Base-by-base conservation (phyloP, 1,284 basidiomycete species). In the Takashimella tepidaria region DNA sequence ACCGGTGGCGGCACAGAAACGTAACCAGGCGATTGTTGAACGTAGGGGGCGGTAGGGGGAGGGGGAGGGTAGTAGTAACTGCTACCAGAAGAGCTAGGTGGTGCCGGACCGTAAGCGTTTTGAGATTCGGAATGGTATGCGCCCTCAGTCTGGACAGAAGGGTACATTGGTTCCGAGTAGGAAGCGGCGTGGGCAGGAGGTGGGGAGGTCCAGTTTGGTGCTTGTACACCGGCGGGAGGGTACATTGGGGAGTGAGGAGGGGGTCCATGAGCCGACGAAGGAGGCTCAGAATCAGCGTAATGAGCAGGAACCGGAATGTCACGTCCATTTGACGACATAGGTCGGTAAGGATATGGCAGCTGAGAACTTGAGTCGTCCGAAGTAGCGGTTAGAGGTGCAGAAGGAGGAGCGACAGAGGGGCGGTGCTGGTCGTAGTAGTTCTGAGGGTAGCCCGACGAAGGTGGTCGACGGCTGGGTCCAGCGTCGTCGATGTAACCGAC, bases 231-330 rank as follows among this genome's bases (percentile, higher is more conserved):
- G 16, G 48, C 55, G 2, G 55, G 56, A 6, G 58, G 58, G 48
- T 72, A 72, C 69, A 72, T 70, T 13, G 70, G 72, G 19, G 69
- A 70, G 55, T 71, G 64, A 21, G 69, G 67, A 20, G 60, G 58
- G 3, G 68, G 69, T 21, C 72, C 70, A 40, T 70, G 69, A 37
- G 72, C 67, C 16, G 70, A 64, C 6, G 58, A 56, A n/a, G 70
- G 69, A 19, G 70, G 72, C 56, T 72, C 70, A 8, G 72, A 71
- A 5, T 72, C 72, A 42, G 69, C 59, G 43, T 74, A 74, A 47
- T 74, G 69, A n/a, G 55, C 59, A 1, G 66, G 68, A 3, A 66
- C 57, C 12, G 69, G 64, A 20, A 68, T 43, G n/a, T 71, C 69
- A 5, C 69, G 62, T 4, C 71, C 71, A 43, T 63, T 64, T 0